Percentiles rank a stretch among this genome's conserved stretches.
Evolutionary conservation across 495 filamentous ascomycete species (phyloP).

Genomic region (Astrothelium macrocarpum): DNA sequence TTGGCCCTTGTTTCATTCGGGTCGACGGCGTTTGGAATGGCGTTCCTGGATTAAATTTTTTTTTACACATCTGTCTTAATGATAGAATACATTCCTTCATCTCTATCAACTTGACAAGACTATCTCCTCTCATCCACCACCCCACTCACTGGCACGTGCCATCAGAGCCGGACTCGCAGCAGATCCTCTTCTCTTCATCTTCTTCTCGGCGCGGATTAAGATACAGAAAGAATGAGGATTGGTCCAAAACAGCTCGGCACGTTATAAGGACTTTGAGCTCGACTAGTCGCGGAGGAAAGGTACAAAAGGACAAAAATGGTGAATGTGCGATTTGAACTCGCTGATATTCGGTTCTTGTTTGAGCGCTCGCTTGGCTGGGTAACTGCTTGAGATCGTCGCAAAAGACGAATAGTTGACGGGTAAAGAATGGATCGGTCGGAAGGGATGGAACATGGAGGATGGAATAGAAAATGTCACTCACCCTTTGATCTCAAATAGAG

Average conservation of each 20-base stretch:
- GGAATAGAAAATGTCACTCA: background rate
- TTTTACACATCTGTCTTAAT: background rate
- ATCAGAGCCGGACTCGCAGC: constrained; percentile 1
- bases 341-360: background rate
- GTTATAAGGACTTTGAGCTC: background rate
- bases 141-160: background rate
- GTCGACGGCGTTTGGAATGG: background rate
- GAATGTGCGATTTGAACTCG: background rate
- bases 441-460: background rate
- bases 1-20: background rate
- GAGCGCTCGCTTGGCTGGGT: background rate
- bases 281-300: background rate
- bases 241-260: constrained; percentile 1
- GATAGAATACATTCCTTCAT: too few species aligned
- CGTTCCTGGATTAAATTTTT: background rate
- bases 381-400: background rate
- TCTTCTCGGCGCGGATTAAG: background rate
- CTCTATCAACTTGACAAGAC: background rate
- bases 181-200: background rate
- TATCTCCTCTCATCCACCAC: background rate
- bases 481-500: too few species aligned
- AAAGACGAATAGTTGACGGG: background rate
- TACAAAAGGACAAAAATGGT: background rate
- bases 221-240: background rate
- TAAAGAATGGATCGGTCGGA: background rate